phyloP scores from a whole-genome alignment of 2,329 filamentous ascomycete species.

The Xylariaceae sp. region DNA sequence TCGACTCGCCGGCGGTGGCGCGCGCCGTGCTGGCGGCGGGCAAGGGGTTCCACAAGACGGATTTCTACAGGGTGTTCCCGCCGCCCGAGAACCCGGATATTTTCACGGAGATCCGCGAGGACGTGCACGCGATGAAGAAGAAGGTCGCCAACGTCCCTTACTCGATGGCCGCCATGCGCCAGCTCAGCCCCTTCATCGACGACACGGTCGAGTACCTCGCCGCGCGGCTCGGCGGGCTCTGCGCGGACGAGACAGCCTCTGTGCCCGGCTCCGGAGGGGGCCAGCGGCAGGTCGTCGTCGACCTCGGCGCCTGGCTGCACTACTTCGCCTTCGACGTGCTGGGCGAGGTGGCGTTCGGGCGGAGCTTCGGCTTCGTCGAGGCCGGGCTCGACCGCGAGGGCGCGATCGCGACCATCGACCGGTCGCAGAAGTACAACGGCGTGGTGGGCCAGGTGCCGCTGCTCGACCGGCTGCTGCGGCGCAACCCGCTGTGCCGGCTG shows the following conservation, averaged over 20 bases:
- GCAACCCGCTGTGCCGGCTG: constrained; percentile 38
- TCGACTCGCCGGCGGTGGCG: constrained; percentile 38
- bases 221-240: constrained; percentile 33
- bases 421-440: constrained; percentile 45
- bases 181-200: constrained; percentile 43
- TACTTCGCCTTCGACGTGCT: constrained; percentile 41
- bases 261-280: constrained; percentile 9
- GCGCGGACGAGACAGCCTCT: constrained; percentile 13
- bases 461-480: constrained; percentile 37
- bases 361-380: constrained; percentile 44
- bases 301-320: constrained; percentile 40
- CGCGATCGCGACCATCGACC: constrained; percentile 45
- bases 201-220: constrained; percentile 41
- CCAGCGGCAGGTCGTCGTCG: constrained; percentile 22
- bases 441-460: constrained; percentile 44
- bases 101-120: constrained; percentile 47
- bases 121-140: constrained; percentile 49
- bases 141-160: constrained; percentile 44
- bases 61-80: constrained; percentile 47
- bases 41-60: constrained; percentile 45
- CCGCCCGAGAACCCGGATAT: constrained; percentile 51
- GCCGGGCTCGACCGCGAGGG: constrained; percentile 42
- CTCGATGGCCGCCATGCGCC: constrained; percentile 45
- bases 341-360: constrained; percentile 43
- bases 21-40: constrained; percentile 39